phyloP scores from a whole-genome alignment of 2,329 filamentous ascomycete genomes.

The Calonectria pteridis region DNA sequence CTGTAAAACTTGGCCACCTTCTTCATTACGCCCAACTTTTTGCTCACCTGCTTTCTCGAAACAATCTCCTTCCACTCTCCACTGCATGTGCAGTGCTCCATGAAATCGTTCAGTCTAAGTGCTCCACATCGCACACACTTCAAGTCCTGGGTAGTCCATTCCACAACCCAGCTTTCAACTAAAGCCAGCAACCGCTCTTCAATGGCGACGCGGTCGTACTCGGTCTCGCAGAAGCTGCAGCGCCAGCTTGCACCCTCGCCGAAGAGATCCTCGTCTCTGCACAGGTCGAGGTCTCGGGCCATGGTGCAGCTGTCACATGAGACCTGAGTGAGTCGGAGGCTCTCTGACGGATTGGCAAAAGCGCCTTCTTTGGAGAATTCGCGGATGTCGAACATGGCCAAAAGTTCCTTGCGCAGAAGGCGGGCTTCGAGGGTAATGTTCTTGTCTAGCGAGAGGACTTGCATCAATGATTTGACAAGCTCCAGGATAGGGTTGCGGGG shows the following conservation, averaged over 20 bases:
- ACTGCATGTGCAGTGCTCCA: constrained; percentile 95
- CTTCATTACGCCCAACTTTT: constrained; percentile 75
- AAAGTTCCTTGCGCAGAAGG: constrained; percentile 87
- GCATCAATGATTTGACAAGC: constrained; percentile 92
- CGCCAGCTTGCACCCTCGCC: constrained; percentile 70
- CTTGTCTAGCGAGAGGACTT: constrained; percentile 91
- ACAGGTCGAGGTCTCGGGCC: constrained; percentile 89
- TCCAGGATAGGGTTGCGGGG: constrained; percentile 81
- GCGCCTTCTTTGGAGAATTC: constrained; percentile 92
- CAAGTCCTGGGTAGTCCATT: constrained; percentile 91
- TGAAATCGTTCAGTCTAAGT: constrained; percentile 89
- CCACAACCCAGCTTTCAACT: constrained; percentile 79
- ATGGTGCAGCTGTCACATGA: constrained; percentile 93
- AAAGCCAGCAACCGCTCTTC: constrained; percentile 86
- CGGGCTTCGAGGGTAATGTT: constrained; percentile 90
- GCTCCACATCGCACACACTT: constrained; percentile 81
- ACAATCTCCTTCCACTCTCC: constrained; percentile 85
- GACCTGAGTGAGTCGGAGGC: constrained; percentile 78
- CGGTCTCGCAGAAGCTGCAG: constrained; percentile 80
- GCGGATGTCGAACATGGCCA: constrained; percentile 91
- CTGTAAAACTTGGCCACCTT: constrained; percentile 84
- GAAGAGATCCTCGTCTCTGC: constrained; percentile 86
- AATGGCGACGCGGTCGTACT: constrained; percentile 82
- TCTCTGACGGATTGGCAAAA: constrained; percentile 87
- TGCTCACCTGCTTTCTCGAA: constrained; percentile 73